Evolutionary conservation across 2,329 filamentous ascomycete genomes (phyloP).

Genomic region (Aureobasidium uvarum): DNA sequence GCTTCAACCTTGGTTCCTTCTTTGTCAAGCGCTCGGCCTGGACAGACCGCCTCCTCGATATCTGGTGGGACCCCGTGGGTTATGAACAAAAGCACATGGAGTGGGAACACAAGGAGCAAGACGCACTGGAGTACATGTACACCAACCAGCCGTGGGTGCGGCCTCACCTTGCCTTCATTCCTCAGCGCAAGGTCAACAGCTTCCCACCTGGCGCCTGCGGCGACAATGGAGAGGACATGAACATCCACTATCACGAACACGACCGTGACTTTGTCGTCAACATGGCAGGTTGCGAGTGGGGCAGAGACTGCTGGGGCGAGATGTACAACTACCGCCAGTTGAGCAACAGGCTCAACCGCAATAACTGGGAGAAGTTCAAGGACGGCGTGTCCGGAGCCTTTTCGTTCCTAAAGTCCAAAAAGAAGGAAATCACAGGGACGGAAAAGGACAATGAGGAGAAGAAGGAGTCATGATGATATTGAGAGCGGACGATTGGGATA

Average conservation of each 20-base stretch:
- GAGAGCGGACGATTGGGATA: constrained; percentile 19
- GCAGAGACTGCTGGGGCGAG: constrained; percentile 94
- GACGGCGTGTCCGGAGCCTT: constrained; percentile 46
- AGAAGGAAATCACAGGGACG: constrained; percentile 27
- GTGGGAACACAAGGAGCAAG: constrained; percentile 99
- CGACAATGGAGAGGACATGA: constrained; percentile 68
- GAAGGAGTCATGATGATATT: constrained; percentile 20
- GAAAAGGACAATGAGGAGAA: constrained; percentile 13
- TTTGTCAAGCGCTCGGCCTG: constrained; percentile 82
- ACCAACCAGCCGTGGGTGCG: constrained; percentile 88
- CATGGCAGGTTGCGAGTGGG: constrained; percentile 98
- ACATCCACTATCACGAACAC: constrained; percentile 78
- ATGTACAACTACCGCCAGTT: constrained; percentile 94
- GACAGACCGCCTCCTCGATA: constrained; percentile 86
- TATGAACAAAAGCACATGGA: constrained; percentile 99
- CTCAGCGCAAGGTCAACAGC: constrained; percentile 89
- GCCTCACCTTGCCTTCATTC: constrained; percentile 81
- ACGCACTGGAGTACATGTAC: constrained; percentile 91
- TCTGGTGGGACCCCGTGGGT: constrained; percentile 97
- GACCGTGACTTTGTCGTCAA: constrained; percentile 95
- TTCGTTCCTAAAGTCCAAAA: constrained; percentile 32
- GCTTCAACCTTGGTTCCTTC: constrained; percentile 96
- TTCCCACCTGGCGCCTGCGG: constrained; percentile 89
- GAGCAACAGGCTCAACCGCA: constrained; percentile 85
- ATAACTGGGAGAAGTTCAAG: constrained; percentile 68